Percentiles rank a stretch among this genome's conserved stretches.
phyloP scores from a whole-genome alignment of 495 filamentous ascomycete genomes.

The Neurospora sublineolata region DNA sequence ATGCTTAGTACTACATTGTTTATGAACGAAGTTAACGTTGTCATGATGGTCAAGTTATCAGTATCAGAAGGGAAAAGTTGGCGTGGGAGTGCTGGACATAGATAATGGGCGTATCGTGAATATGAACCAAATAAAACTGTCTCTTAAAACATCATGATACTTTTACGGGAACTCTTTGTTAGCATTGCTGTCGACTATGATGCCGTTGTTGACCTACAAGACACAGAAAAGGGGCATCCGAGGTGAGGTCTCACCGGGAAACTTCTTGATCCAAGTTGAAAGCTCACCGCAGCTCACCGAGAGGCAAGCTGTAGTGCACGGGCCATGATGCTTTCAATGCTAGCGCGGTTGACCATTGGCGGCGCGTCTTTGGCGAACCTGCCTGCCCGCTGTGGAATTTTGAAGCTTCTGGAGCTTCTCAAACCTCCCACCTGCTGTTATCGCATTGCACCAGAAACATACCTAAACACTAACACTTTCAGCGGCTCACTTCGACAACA shows the following conservation, averaged over 20 bases:
- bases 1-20: not conserved
- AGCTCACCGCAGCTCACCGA: not conserved
- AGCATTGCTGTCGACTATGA: not conserved
- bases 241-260: not conserved
- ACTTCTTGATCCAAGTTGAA: not conserved
- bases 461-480: not conserved
- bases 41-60: not conserved
- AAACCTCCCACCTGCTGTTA: not conserved
- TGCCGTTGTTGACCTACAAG: not conserved
- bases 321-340: not conserved
- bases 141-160: not conserved
- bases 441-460: accelerated
- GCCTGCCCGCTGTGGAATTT: constrained; percentile 11
- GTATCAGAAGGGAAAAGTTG: not conserved
- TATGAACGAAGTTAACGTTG: not conserved
- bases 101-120: not conserved
- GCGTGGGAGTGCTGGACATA: not conserved
- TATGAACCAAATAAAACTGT: not conserved
- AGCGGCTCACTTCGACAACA: not conserved
- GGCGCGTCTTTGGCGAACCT: not conserved
- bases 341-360: not conserved
- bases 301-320: not conserved
- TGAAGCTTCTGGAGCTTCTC: constrained; percentile 16
- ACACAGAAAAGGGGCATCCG: not conserved
- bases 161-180: not conserved